These are phyloP conservation scores for Elsinoe perseae DNA, from an alignment of 2,329 filamentous ascomycete genomes.

Conservation along the genomic window DNA sequence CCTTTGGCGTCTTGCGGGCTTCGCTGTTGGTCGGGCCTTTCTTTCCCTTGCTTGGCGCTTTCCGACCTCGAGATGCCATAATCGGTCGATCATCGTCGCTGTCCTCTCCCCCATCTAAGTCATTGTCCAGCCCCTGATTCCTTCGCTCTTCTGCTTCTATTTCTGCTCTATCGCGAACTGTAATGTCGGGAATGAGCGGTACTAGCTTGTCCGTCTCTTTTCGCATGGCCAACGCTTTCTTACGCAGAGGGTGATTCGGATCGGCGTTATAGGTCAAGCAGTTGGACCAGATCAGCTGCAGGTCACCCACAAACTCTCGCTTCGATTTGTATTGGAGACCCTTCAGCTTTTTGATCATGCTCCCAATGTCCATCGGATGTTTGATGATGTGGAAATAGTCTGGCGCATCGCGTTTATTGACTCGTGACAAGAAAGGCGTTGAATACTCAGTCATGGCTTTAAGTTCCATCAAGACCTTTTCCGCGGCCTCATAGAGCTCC, in stretches of 20 bases:
- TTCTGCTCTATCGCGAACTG: conserved; percentile 82
- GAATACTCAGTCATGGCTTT: conserved; percentile 98
- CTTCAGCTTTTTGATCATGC: conserved; percentile 98
- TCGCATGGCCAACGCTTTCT: conserved; percentile 92
- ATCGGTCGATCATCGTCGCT: conserved; percentile 91
- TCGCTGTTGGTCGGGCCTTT: conserved; percentile 47
- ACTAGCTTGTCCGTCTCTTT: conserved; percentile 97
- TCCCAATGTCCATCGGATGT: conserved; percentile 93
- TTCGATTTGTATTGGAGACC: conserved; percentile 54
- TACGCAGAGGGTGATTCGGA: conserved; percentile 74
- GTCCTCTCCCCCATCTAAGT: conserved; percentile 76
- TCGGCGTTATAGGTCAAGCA: conserved; percentile 94
- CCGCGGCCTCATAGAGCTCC: conserved; percentile 90
- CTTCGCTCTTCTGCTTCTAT: conserved; percentile 68
- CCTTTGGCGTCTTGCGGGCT: conserved; percentile 61
- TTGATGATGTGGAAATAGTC: conserved; percentile 94
- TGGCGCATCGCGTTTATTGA: conserved; percentile 94
- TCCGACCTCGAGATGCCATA: conserved; percentile 91
- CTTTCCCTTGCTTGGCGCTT: conserved; percentile 71
- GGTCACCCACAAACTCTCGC: conserved; percentile 84
- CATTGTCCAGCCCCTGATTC: conserved; percentile 73
- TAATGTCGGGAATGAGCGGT: conserved; percentile 86
- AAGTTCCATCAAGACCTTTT: conserved; percentile 93
- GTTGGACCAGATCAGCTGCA: conserved; percentile 95
- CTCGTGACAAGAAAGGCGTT: conserved; percentile 84